Percentiles rank a stretch among this genome's conserved stretches.
These are phyloP conservation scores for Diaporthe vaccinii DNA, from an alignment of 2,329 filamentous ascomycete species.

Conservation along the genomic window DNA sequence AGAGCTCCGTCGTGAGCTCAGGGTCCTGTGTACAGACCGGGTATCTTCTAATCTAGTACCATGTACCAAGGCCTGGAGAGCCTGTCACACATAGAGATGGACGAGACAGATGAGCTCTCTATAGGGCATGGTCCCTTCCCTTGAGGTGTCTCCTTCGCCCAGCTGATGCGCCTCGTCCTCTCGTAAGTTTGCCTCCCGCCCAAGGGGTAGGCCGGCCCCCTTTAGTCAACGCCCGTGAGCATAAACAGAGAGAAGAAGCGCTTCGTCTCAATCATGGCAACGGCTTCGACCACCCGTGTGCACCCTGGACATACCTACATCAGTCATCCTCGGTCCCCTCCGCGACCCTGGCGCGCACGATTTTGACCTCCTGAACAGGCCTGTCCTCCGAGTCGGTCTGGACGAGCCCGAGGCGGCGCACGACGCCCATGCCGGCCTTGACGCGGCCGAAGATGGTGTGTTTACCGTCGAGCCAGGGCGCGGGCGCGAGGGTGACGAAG, in stretches of 20 bases:
- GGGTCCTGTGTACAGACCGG: not conserved
- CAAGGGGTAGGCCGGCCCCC: not conserved
- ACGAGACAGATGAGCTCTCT: not conserved
- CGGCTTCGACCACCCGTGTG: not conserved
- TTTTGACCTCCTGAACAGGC: constrained; percentile 85
- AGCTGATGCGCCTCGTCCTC: not conserved
- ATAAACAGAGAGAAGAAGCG: not conserved
- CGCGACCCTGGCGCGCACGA: constrained; percentile 79
- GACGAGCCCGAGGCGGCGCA: constrained; percentile 89
- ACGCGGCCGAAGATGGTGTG: constrained; percentile 97
- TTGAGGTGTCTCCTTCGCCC: not conserved
- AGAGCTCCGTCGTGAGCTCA: not conserved
- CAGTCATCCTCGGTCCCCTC: constrained; percentile 61
- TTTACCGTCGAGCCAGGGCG: constrained; percentile 96
- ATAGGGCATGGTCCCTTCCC: not conserved
- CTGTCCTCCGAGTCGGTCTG: constrained; percentile 86
- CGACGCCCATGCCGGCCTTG: constrained; percentile 83
- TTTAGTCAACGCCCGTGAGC: not conserved
- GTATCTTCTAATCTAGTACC: not conserved
- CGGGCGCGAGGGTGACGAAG: constrained; percentile 93
- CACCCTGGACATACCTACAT: not conserved
- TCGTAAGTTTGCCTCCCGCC: not conserved
- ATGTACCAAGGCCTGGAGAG: not conserved
- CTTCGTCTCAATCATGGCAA: not conserved
- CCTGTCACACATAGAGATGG: not conserved